Evolutionary conservation across 2,329 filamentous ascomycete genomes (phyloP).

Genomic region (Penicillium sp.): DNA sequence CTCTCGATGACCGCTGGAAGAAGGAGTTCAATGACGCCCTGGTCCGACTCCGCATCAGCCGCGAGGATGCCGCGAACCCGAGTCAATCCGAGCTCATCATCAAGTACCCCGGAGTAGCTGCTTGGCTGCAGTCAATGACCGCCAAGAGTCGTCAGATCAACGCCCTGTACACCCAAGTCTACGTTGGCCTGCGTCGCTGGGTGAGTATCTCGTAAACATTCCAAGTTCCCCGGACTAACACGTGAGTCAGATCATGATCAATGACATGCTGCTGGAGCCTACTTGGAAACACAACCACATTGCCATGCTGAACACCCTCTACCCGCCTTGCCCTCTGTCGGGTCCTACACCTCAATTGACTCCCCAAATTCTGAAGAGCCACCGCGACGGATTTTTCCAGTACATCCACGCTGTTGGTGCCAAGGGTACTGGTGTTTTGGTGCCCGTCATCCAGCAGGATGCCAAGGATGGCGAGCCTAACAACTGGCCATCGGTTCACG

Average conservation of each 20-base stretch:
- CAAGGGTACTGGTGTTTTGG: constrained; percentile 50
- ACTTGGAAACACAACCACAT: constrained; percentile 63
- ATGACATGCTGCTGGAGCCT: constrained; percentile 57
- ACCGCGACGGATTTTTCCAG: constrained; percentile 59
- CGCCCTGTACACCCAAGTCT: constrained; percentile 56
- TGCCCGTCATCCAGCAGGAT: constrained; percentile 51
- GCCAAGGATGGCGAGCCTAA: constrained; percentile 49
- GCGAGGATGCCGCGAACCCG: constrained; percentile 44
- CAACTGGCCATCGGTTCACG: constrained; percentile 50
- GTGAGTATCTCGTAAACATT: constrained; percentile 39
- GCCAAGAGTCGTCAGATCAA: constrained; percentile 50
- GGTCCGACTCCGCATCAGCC: constrained; percentile 49
- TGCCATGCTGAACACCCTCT: constrained; percentile 63
- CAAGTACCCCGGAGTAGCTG: constrained; percentile 51
- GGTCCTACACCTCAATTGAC: constrained; percentile 47
- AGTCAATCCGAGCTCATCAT: constrained; percentile 44
- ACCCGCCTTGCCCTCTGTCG: constrained; percentile 51
- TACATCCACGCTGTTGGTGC: constrained; percentile 57
- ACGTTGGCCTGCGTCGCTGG: constrained; percentile 59
- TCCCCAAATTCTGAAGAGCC: constrained; percentile 48
- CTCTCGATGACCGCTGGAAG: constrained; percentile 56
- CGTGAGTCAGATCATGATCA: constrained; percentile 53
- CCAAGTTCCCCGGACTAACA: background rate
- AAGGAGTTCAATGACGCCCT: constrained; percentile 55
- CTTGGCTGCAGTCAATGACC: constrained; percentile 52